phyloP scores from a whole-genome alignment of 345 rosid genomes.

The Corchorus capsularis region DNA sequence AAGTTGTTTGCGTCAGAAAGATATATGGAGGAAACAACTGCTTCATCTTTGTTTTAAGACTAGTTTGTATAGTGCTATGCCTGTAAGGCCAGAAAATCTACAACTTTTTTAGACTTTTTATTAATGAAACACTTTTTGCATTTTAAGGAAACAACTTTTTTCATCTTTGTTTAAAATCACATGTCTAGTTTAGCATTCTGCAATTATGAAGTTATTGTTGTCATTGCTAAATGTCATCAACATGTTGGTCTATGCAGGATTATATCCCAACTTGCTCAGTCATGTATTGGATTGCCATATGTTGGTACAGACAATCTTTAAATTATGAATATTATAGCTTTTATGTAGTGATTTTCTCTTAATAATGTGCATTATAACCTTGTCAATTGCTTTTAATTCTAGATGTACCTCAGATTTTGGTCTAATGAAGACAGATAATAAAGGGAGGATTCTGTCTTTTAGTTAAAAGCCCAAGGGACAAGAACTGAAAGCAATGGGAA shows the following conservation, averaged over 20 bases:
- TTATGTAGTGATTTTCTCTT: too few relatives aligned
- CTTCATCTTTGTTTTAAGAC: too few relatives aligned
- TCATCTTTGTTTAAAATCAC: too few relatives aligned
- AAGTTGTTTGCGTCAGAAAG: too few relatives aligned
- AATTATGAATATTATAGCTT: not conserved
- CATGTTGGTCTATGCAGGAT: conserved; percentile 37
- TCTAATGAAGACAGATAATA: conserved; percentile 91
- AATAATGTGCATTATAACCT: not conserved
- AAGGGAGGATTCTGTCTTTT: conserved; percentile 78
- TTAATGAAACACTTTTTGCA: too few relatives aligned
- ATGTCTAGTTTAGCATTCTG: too few relatives aligned
- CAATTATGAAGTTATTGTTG: not conserved
- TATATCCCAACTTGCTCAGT: conserved; percentile 53
- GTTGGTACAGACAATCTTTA: too few relatives aligned
- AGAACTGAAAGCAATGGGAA: conserved; percentile 83
- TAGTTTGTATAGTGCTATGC: too few relatives aligned
- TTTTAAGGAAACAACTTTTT: too few relatives aligned
- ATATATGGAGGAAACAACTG: too few relatives aligned
- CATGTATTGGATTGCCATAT: conserved; percentile 47
- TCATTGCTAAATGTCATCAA: not conserved
- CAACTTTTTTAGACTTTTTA: too few relatives aligned
- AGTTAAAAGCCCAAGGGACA: conserved; percentile 90
- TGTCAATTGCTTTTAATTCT: conserved; percentile 35
- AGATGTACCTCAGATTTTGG: conserved; percentile 98
- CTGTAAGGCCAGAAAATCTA: too few relatives aligned